Percentiles rank a stretch among this genome's conserved stretches.
Evolutionary conservation across 2,329 filamentous ascomycete genomes (phyloP).

Genomic region (Epicoccum nigrum): DNA sequence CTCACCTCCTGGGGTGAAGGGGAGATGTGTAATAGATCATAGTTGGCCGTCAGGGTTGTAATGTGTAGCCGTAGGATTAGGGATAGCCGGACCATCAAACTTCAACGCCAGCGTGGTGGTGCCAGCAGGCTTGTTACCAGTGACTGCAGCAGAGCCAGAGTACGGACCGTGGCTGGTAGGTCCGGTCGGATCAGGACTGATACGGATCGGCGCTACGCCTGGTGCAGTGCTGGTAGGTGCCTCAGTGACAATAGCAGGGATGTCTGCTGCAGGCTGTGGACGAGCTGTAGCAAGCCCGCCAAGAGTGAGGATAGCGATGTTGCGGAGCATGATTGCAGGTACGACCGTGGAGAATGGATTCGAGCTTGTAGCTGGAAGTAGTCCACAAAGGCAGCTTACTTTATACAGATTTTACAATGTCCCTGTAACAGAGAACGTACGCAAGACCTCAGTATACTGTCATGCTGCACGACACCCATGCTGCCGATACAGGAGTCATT

Average conservation of each 20-base stretch:
- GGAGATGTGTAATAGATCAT: slow-evolving; percentile 69
- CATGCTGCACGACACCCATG: slow-evolving; percentile 2
- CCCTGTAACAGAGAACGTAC: neutral
- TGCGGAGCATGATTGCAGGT: slow-evolving; percentile 2
- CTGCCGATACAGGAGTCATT: neutral
- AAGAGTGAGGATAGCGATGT: slow-evolving; percentile 6
- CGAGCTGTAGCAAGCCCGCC: slow-evolving; percentile 25
- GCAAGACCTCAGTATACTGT: neutral
- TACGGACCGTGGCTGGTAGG: slow-evolving; percentile 73
- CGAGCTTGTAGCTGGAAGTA: no score
- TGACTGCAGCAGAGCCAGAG: slow-evolving; percentile 69
- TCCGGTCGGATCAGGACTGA: slow-evolving; percentile 59
- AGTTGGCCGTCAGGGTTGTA: slow-evolving; percentile 76
- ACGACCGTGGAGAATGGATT: neutral
- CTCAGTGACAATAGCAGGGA: slow-evolving; percentile 26
- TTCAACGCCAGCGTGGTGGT: slow-evolving; percentile 61
- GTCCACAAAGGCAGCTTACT: neutral
- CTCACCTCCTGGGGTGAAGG: slow-evolving; percentile 58
- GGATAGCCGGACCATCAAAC: slow-evolving; percentile 63
- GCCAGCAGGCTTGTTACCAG: slow-evolving; percentile 59
- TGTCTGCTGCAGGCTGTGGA: slow-evolving; percentile 21
- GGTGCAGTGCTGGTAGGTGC: slow-evolving; percentile 28
- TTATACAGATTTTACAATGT: neutral
- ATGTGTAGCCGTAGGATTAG: slow-evolving; percentile 65
- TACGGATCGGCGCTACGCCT: slow-evolving; percentile 49